Conservation (phyloP, 495 filamentous ascomycete species). For the Astrothelium subdiscretum region DNA sequence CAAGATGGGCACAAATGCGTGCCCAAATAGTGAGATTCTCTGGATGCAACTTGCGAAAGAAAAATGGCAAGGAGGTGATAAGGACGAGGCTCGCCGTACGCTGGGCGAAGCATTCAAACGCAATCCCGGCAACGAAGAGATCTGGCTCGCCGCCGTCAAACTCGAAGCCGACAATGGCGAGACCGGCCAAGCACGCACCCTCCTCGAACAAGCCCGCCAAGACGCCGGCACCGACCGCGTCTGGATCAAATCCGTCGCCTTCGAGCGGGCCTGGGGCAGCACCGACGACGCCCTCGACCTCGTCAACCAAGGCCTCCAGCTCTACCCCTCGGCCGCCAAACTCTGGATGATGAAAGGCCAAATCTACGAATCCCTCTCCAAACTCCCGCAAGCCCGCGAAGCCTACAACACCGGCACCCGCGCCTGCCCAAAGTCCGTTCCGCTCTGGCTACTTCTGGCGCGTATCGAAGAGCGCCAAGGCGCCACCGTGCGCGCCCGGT, state of each 20-base stretch:
- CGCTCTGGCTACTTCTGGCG: slow-evolving; percentile 79
- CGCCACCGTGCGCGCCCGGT: slow-evolving; percentile 78
- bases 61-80: slow-evolving; percentile 76
- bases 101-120: slow-evolving; percentile 82
- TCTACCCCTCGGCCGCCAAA: slow-evolving; percentile 80
- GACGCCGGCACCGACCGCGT: slow-evolving; percentile 90
- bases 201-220: slow-evolving; percentile 67
- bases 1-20: slow-evolving; percentile 88
- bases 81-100: slow-evolving; percentile 72
- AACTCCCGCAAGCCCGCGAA: slow-evolving; percentile 75
- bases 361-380: slow-evolving; percentile 72
- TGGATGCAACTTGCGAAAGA: slow-evolving; percentile 95
- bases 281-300: slow-evolving; percentile 71
- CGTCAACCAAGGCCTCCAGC: slow-evolving; percentile 71
- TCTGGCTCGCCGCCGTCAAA: slow-evolving; percentile 91
- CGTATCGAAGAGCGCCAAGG: slow-evolving; percentile 80
- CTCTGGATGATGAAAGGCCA: slow-evolving; percentile 99
- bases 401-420: slow-evolving; percentile 84
- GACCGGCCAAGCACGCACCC: slow-evolving; percentile 64
- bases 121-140: slow-evolving; percentile 90
- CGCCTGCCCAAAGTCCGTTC: slow-evolving; percentile 68
- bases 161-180: slow-evolving; percentile 80
- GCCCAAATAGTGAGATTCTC: slow-evolving; percentile 75
- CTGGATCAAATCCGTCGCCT: slow-evolving; percentile 89
- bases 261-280: slow-evolving; percentile 66